phyloP scores from a whole-genome alignment of 768 basidiomycete genomes.

The Lactarius sanguifluus region DNA sequence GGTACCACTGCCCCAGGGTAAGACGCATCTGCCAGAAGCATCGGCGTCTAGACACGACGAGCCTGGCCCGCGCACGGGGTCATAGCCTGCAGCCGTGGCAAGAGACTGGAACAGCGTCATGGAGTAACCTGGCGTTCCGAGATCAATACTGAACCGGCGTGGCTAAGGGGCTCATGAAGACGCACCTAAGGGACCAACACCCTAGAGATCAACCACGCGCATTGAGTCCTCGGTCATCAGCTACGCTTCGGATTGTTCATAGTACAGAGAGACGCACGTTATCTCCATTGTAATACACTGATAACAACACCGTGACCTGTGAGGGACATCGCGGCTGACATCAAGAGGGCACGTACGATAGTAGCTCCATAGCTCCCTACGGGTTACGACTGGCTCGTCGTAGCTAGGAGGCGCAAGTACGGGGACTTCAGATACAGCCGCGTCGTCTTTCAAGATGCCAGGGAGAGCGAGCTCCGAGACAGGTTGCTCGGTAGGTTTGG shows the following conservation, averaged over 20 bases:
- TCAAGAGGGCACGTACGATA: slow-evolving; percentile 50
- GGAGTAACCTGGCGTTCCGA: slow-evolving; percentile 45
- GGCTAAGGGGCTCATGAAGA: neutral
- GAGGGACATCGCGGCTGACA: slow-evolving; percentile 1
- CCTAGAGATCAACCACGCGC: slow-evolving; percentile 39
- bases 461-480: slow-evolving; percentile 4
- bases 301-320: neutral
- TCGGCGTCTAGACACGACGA: slow-evolving; percentile 58
- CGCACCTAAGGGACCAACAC: slow-evolving; percentile 59
- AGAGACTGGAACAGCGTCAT: slow-evolving; percentile 75
- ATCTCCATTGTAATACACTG: slow-evolving; percentile 82
- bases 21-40: slow-evolving; percentile 71
- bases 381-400: slow-evolving; percentile 68
- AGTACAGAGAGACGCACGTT: slow-evolving; percentile 48
- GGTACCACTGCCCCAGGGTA: slow-evolving; percentile 73
- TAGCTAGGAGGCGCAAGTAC: slow-evolving; percentile 5
- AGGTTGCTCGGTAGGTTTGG: neutral
- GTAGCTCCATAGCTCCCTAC: slow-evolving; percentile 77
- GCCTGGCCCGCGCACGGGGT: slow-evolving; percentile 66
- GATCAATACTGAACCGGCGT: neutral
- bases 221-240: neutral
- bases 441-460: neutral
- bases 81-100: slow-evolving; percentile 70
- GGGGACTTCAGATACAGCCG: neutral
- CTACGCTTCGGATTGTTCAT: neutral